phyloP scores from a whole-genome alignment of 805 yeast genomes.

The Candida namnaoensis region DNA sequence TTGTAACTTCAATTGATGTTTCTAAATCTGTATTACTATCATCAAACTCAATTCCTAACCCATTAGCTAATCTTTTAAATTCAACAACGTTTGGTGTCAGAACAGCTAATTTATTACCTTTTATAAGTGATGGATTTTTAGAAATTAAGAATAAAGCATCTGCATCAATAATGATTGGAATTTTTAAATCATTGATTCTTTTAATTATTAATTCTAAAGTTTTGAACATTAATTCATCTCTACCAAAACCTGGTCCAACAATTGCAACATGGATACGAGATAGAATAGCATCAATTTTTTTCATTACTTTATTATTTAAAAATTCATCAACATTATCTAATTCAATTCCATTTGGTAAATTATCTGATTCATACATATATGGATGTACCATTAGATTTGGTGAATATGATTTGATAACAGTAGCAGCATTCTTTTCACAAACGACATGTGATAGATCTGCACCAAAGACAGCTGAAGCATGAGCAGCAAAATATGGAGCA shows the following conservation, averaged over 20 bases:
- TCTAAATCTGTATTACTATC: neutral
- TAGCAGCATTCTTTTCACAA: conserved; percentile 75
- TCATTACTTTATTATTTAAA: conserved; percentile 38
- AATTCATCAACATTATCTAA: conserved; percentile 12
- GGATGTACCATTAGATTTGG: conserved; percentile 98
- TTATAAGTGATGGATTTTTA: conserved; percentile 42
- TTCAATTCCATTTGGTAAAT: conserved; percentile 14
- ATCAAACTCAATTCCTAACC: conserved; percentile 25
- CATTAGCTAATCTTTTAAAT: conserved; percentile 57
- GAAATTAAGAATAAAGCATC: conserved; percentile 74
- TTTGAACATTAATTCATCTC: conserved; percentile 62
- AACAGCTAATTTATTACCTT: conserved; percentile 51
- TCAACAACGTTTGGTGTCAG: conserved; percentile 90
- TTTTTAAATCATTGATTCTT: conserved; percentile 39
- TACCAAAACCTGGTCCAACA: conserved; percentile 91
- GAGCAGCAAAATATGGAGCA: conserved; percentile 88
- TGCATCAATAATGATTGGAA: conserved; percentile 84
- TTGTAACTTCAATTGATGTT: conserved; percentile 17
- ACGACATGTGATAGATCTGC: conserved; percentile 84
- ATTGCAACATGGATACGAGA: conserved; percentile 72
- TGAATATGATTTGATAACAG: conserved; percentile 76
- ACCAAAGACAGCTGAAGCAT: conserved; percentile 78
- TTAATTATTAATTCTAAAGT: conserved; percentile 50
- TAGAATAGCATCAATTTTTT: conserved; percentile 46
- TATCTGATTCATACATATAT: conserved; percentile 45